A percentile compares a stretch with the other conserved stretches of the same genome.
These are phyloP conservation scores for Didymella pinodella DNA, from an alignment of 2,329 filamentous ascomycete species.

Conservation along the genomic window DNA sequence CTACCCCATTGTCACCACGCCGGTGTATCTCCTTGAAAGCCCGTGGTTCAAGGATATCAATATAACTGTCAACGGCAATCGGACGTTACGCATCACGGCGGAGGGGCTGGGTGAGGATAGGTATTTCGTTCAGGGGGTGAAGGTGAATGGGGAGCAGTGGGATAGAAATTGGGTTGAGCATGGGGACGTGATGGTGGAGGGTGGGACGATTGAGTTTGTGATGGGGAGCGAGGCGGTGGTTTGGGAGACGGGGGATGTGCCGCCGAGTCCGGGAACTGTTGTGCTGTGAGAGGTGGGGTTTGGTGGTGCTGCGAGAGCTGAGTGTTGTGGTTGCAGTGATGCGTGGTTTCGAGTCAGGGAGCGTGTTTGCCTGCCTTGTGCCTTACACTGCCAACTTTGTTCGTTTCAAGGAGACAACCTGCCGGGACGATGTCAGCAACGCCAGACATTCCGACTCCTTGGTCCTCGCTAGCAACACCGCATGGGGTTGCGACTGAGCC, in stretches of 20 bases:
- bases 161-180: slow-evolving; percentile 70
- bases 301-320: too few relatives aligned
- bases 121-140: slow-evolving; percentile 69
- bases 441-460: too few relatives aligned
- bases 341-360: too few relatives aligned
- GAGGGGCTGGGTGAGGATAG: slow-evolving; percentile 59
- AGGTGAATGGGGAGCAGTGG: slow-evolving; percentile 70
- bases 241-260: slow-evolving; percentile 61
- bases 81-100: slow-evolving; percentile 62
- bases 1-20: slow-evolving; percentile 68
- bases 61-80: slow-evolving; percentile 62
- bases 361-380: too few relatives aligned
- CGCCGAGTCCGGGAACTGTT: slow-evolving; percentile 57
- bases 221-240: slow-evolving; percentile 51
- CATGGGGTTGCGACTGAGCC: too few relatives aligned
- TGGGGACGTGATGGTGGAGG: slow-evolving; percentile 64
- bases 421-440: too few relatives aligned
- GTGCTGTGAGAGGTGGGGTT: background rate
- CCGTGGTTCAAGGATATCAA: slow-evolving; percentile 59
- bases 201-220: slow-evolving; percentile 59
- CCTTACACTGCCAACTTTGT: too few relatives aligned
- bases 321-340: too few relatives aligned
- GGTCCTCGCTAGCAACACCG: too few relatives aligned
- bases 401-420: too few relatives aligned
- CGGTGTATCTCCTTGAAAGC: slow-evolving; percentile 68